These are phyloP conservation scores for Cladosporium sp. DNA, from an alignment of 2,329 filamentous ascomycete species.

Conservation along the genomic window DNA sequence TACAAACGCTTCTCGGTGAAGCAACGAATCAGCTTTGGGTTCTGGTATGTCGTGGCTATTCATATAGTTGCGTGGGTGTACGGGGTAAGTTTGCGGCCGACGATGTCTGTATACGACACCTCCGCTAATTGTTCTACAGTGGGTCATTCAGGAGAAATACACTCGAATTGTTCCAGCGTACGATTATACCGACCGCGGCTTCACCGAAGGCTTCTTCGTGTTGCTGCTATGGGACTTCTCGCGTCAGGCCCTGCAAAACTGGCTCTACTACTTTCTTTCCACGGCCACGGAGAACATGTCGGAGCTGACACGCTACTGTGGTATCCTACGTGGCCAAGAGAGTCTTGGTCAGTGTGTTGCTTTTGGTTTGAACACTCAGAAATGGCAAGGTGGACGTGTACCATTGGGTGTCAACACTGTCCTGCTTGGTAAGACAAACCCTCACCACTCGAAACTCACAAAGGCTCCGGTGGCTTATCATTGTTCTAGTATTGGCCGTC, in stretches of 20 bases:
- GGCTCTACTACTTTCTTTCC: conserved; percentile 53
- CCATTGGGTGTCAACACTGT: conserved; percentile 38
- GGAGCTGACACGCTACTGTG: conserved; percentile 42
- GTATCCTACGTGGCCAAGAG: conserved; percentile 42
- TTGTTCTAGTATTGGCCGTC: conserved; percentile 19
- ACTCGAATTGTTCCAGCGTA: conserved; percentile 36
- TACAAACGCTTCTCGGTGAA: conserved; percentile 40
- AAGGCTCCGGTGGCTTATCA: background rate
- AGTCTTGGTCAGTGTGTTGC: conserved; percentile 42
- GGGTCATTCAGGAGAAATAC: conserved; percentile 45
- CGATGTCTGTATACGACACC: too few relatives aligned
- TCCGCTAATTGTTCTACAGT: conserved; percentile 16
- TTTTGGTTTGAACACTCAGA: conserved; percentile 39
- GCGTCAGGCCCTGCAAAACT: conserved; percentile 50
- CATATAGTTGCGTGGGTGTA: conserved; percentile 46
- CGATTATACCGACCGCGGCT: conserved; percentile 42
- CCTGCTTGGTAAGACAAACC: conserved; percentile 25
- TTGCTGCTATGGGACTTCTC: conserved; percentile 47
- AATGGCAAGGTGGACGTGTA: conserved; percentile 40
- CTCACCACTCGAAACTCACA: background rate
- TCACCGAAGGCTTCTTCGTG: conserved; percentile 45
- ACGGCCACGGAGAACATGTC: conserved; percentile 54
- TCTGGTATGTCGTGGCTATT: conserved; percentile 36
- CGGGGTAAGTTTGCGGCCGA: conserved; percentile 21
- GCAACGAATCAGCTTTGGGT: conserved; percentile 38